Base-by-base conservation (phyloP, 2,329 filamentous ascomycete species). In the Hirsutella rhossiliensis region DNA sequence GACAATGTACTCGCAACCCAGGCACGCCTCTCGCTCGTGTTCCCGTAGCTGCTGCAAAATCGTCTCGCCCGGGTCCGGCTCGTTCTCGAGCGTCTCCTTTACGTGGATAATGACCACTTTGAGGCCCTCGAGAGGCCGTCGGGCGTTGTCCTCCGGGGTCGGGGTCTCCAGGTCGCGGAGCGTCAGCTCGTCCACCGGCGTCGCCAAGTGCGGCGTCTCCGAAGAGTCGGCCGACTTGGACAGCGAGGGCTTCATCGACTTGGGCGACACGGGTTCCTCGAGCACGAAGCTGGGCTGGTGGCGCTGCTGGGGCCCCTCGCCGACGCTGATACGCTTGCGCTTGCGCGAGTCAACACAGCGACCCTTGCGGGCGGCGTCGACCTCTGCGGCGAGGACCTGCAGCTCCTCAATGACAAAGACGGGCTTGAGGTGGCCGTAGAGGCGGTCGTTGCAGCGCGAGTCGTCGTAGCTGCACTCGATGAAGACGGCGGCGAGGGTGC, bases 401-500 rank as follows among this genome's bases (percentile, higher is more conserved):
- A 98, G 69, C 62, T 98, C 92, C 39, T 84, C 76, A 20, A 90
- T 78, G 12, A 98, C 65, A 59, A 87, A 92, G 1, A 80, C 72
- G 0, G 92, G 92, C 32, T 87, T 86, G 13, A 98, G 69, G 54
- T 98, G 92, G 0, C 92, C 92, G 51, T 88, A 98, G 0, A 98
- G 71, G 1, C 81, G 76, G 41, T 84, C 80, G 47, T 92, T 81
- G 19, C 78, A 73, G 54, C 88, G 83, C 8, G 77, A 76, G 60
- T 96, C 83, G 48, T 87, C 84, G 61, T 90, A 98, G 48, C 87
- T 94, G 62, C 90, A 97, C 67, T 98, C 92, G 53, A 98, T 94
- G 57, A 97, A 90, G 12, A 98, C 84, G 11, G 83, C 90, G 0
- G 73, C 75, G 0, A 98, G 72, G 4, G 74, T 71, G 2, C 87